Evolutionary conservation across 2,329 filamentous ascomycete genomes (phyloP).

Genomic region (Trichoderma guizhouense): DNA sequence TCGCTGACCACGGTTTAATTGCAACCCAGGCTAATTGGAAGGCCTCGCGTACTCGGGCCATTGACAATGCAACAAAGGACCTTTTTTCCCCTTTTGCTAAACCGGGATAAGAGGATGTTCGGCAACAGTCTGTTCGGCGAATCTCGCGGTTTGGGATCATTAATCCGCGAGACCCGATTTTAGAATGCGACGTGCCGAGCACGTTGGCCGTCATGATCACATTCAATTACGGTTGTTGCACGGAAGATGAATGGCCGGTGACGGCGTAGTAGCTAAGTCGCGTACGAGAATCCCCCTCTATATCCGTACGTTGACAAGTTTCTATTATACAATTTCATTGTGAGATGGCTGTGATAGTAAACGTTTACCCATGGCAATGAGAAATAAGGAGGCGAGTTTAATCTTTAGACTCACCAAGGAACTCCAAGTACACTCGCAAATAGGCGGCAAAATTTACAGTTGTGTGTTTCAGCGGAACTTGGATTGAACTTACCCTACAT

Average conservation of each 20-base stretch:
- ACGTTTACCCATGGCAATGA: too few species aligned
- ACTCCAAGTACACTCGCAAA: too few species aligned
- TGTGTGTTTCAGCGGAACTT: too few species aligned
- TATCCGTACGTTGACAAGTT: background rate
- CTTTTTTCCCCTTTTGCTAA: background rate
- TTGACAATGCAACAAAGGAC: background rate
- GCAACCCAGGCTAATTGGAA: background rate
- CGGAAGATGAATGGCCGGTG: background rate
- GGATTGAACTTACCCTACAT: background rate
- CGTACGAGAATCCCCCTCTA: background rate
- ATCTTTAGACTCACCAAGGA: too few species aligned
- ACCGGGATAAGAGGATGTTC: background rate
- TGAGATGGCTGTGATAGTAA: too few species aligned
- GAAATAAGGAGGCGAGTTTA: too few species aligned
- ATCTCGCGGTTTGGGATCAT: background rate
- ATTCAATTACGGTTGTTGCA: background rate
- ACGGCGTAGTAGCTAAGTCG: background rate
- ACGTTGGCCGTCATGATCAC: background rate
- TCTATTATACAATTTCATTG: too few species aligned
- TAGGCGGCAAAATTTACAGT: too few species aligned
- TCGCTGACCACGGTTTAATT: background rate
- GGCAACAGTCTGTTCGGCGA: background rate
- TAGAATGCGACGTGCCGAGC: background rate
- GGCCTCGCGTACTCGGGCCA: accelerated
- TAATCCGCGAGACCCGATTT: background rate